Evolutionary conservation across 1,284 basidiomycete species (phyloP).

Genomic region (Cystobasidiaceae sp.): DNA sequence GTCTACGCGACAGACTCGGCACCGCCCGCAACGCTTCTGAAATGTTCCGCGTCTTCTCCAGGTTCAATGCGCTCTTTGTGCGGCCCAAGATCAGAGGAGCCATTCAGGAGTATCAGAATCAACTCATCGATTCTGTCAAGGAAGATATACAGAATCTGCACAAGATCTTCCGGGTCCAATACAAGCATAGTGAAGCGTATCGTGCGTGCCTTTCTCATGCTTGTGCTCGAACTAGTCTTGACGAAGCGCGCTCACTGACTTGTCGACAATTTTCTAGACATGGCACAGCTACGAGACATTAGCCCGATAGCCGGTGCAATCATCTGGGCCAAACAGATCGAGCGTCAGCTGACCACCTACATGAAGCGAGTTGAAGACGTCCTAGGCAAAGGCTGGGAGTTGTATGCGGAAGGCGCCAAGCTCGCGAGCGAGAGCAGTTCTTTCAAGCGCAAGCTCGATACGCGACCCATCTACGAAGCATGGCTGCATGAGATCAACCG

Average conservation of each 20-base stretch:
- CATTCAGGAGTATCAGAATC: conserved; percentile 98
- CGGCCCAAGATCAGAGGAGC: conserved; percentile 92
- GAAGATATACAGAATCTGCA: conserved; percentile 93
- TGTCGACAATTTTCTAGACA: conserved; percentile 59
- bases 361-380: conserved; percentile 99
- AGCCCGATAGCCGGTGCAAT: conserved; percentile 96
- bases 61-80: conserved; percentile 96
- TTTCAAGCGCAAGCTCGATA: conserved; percentile 94
- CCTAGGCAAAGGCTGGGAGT: conserved; percentile 95
- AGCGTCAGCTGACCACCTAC: conserved; percentile 89
- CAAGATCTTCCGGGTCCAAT: conserved; percentile 60
- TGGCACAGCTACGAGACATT: conserved; percentile 95
- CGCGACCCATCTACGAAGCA: conserved; percentile 85
- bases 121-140: conserved; percentile 94
- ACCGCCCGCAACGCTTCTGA: conserved; percentile 95
- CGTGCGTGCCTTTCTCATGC: conserved; percentile 8
- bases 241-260: conserved; percentile 67
- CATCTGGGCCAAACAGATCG: conserved; percentile 97
- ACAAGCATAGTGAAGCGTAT: conserved; percentile 32
- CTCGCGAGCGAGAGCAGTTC: conserved; percentile 84
- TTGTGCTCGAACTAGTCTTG: conserved; percentile 69
- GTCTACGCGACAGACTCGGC: conserved; percentile 84
- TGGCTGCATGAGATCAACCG: conserved; percentile 94
- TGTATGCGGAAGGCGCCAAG: conserved; percentile 97
- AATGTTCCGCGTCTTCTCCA: conserved; percentile 98